These are phyloP conservation scores for Cyclotella sp. DNA, from an alignment of 108 stramenopile genomes.

Conservation along the genomic window DNA sequence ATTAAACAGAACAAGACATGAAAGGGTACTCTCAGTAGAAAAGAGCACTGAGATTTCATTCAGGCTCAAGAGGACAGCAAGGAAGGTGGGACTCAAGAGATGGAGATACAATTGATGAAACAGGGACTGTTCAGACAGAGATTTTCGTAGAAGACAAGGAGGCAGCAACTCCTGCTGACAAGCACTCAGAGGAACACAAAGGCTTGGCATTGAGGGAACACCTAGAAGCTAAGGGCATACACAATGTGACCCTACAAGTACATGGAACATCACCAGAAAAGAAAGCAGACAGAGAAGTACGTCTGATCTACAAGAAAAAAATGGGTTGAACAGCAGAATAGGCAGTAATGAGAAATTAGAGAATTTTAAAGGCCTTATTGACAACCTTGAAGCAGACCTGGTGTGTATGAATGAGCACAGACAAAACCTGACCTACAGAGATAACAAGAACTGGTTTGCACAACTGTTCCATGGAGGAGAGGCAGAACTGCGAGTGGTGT, in stretches of 20 bases:
- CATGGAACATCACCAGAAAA: neutral
- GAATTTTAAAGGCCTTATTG: neutral
- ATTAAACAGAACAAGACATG: neutral
- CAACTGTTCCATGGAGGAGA: slow-evolving; percentile 28
- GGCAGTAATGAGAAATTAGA: neutral
- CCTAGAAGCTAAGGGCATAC: too few species aligned
- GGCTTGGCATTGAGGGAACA: too few species aligned
- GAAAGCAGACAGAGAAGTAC: neutral
- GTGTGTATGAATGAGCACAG: slow-evolving; percentile 15
- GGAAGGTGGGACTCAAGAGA: too few species aligned
- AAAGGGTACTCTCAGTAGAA: neutral
- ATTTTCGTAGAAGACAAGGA: too few species aligned
- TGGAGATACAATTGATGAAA: too few species aligned
- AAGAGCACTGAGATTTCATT: neutral
- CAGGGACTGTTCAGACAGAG: too few species aligned
- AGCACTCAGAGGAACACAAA: too few species aligned
- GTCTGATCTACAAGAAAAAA: neutral
- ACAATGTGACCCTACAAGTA: neutral
- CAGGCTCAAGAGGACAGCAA: too few species aligned
- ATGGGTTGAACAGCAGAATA: neutral
- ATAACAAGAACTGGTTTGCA: slow-evolving; percentile 1
- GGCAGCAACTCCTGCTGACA: too few species aligned
- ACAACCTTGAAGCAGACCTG: slow-evolving; percentile 16
- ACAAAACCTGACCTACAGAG: neutral
- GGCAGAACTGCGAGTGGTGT: slow-evolving; percentile 3